Base-by-base conservation (phyloP, 306 rosid species). In the Rosa multiflora region DNA sequence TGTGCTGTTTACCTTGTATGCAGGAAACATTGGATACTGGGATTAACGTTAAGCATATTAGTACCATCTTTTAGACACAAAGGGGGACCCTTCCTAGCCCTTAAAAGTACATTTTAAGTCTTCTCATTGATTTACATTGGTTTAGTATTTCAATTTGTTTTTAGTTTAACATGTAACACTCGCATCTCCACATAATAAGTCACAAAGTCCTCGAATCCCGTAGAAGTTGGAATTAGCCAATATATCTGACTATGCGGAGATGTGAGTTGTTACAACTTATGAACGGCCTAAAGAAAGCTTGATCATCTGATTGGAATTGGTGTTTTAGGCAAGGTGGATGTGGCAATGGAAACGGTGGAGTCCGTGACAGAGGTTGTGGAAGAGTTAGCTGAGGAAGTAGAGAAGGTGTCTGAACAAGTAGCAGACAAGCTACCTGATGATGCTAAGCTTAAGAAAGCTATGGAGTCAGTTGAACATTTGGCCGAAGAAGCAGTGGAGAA, bases 331-430 rank as follows among this genome's bases (percentile, higher is more conserved):
- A 66, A 77, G 74, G 63, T 77, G 66, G 74, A 67, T 71, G 6
- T 9, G 42, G 73, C 74, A 35, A 1, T 67, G 42, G 80, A 66
- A 17, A 77, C 53, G 3, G 64, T 42, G 66, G 74, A 77, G 39
- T 32, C 66, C 17, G 74, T 77, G 74, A 23, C 67, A 14, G 43
- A 77, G 80, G 66, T 77, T 21, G 64, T 67, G 73, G 80, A 77
- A 51, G 74, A 77, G 40, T 8, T 67, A 17, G 74, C 66, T 1
- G 74, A 77, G 51, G 74, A 64, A 5, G 74, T 51, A 39, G 53
- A 51, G 23, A 67, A 66, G 66, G 73, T 67, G 39, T 71, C 74
- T 48, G 74, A 77, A 39, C 40, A 66, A 29, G 52, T 67, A 1
- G 67, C 12, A 35, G 80, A 77, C 5, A 48, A 51, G 42, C 74